Conservation (phyloP, 768 basidiomycete species). For the Phanerochaete sordida region DNA sequence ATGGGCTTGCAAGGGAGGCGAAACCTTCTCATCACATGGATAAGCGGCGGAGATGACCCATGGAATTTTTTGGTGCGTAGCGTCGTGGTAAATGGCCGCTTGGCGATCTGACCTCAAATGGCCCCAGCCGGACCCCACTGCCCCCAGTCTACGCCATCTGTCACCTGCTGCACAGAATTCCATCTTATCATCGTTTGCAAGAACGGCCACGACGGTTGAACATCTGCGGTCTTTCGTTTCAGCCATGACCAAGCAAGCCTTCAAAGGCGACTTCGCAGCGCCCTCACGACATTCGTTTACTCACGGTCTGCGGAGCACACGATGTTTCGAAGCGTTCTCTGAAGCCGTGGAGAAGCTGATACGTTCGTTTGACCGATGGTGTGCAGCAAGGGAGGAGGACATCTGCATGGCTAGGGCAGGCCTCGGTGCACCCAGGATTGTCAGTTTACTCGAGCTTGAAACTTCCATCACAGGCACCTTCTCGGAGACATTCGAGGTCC, state of each 20-base stretch:
- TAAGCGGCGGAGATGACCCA: constrained; percentile 19
- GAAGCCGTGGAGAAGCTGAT: constrained; percentile 68
- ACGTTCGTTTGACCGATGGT: constrained; percentile 62
- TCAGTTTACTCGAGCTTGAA: constrained; percentile 67
- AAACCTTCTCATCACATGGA: constrained; percentile 49
- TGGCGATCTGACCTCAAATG: not conserved
- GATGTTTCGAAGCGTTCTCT: constrained; percentile 78
- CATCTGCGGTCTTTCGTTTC: constrained; percentile 62
- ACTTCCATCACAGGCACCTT: constrained; percentile 56
- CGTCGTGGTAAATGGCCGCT: not conserved
- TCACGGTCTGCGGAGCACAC: constrained; percentile 31
- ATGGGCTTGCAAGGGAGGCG: constrained; percentile 72
- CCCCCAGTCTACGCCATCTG: constrained; percentile 63
- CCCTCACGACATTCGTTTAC: constrained; percentile 9
- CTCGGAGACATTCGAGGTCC: constrained; percentile 51
- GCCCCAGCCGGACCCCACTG: constrained; percentile 42
- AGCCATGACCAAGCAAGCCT: constrained; percentile 34
- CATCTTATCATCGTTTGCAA: constrained; percentile 54
- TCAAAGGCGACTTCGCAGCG: not conserved
- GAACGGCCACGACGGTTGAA: constrained; percentile 55
- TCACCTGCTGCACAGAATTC: constrained; percentile 66
- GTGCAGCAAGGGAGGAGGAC: constrained; percentile 60
- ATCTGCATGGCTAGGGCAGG: constrained; percentile 62
- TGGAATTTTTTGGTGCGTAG: constrained; percentile 31
- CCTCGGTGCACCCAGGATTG: constrained; percentile 38